Percentiles rank a stretch among this genome's conserved stretches.
Conservation (phyloP, 331 rosid species). For the Pyracantha coccinea region DNA sequence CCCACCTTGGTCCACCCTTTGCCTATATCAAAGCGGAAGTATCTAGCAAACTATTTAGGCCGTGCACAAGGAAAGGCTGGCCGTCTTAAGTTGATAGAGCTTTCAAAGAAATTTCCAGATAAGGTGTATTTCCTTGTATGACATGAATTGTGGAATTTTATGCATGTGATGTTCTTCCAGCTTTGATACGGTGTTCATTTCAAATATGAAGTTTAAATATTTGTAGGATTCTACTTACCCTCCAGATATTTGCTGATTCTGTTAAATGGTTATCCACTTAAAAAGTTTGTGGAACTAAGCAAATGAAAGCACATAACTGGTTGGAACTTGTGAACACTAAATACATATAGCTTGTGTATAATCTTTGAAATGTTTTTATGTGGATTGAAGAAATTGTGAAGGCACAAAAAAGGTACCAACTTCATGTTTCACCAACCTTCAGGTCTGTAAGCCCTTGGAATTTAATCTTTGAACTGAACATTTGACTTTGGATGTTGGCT, state of each 20-base stretch:
- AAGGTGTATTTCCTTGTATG: conserved; percentile 45
- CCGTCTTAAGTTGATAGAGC: conserved; percentile 76
- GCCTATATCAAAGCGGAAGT: conserved; percentile 76
- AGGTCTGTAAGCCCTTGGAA: background rate
- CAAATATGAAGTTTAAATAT: background rate
- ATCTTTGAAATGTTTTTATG: background rate
- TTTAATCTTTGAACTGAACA: background rate
- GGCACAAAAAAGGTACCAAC: background rate
- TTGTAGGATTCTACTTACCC: background rate
- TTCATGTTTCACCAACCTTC: background rate
- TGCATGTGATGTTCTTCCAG: background rate
- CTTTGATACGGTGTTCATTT: background rate
- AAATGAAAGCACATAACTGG: background rate
- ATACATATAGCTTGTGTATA: background rate
- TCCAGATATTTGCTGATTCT: background rate
- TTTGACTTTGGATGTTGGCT: background rate
- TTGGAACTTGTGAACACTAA: background rate
- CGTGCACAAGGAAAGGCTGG: conserved; percentile 96
- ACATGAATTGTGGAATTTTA: conserved; percentile 1
- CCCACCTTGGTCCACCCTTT: conserved; percentile 50
- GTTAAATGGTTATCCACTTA: background rate
- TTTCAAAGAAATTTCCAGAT: conserved; percentile 69
- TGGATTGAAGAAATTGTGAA: background rate
- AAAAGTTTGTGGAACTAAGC: background rate
- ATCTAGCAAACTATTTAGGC: conserved; percentile 85